Base-by-base conservation (phyloP, 73 alveolate genomes). In the Paramecium biaurelia region DNA sequence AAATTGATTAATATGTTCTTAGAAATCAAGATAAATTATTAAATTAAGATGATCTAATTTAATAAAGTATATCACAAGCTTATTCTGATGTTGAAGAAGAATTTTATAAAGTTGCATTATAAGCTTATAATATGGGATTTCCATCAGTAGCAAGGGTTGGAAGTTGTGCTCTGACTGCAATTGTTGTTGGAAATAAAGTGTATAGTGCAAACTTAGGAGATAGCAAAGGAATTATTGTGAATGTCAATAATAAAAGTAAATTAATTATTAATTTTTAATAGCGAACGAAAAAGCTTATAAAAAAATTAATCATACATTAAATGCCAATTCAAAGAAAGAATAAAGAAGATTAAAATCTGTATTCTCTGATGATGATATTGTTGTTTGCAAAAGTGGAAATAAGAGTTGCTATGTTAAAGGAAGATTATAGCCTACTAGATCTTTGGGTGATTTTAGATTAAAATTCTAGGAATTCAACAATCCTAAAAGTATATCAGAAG, bases 391-490 rank as follows among this genome's bases (percentile, higher is more conserved):
- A 70, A 84, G 92, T 15, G 84, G 92, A 49, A 43, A 76, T 42
- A 58, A 76, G 79, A 95, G 94, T 72, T 98, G 99, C 92, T 97
- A 97, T 92, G 99, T 98, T 23, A 98, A 97, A 92, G 99, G 99
- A 4, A 92, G 96, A 76, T 87, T 98, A 12, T 95, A 95, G 96
- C 99, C 99, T 1, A 98, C 99, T 14, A 87, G 99, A 70, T 82
- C 99, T 42, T 95, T 98, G 58, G 99, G 99, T n/a, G 99, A 98
- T 87, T 96, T 95, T 85, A 92, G 96, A 92, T 93, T 98, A 74
- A 98, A 98, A 93, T 68, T 68, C 32, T 67, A 74, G 15, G 98
- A 95, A 41, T 96, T 95, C 58, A 92, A 97, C 89, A 93, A 96
- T 85, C 96, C 95, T 72, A 92, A 85, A 26, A 37, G 24, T 30